These are phyloP conservation scores for Boeremia exigua DNA, from an alignment of 2,329 filamentous ascomycete genomes.

Conservation along the genomic window DNA sequence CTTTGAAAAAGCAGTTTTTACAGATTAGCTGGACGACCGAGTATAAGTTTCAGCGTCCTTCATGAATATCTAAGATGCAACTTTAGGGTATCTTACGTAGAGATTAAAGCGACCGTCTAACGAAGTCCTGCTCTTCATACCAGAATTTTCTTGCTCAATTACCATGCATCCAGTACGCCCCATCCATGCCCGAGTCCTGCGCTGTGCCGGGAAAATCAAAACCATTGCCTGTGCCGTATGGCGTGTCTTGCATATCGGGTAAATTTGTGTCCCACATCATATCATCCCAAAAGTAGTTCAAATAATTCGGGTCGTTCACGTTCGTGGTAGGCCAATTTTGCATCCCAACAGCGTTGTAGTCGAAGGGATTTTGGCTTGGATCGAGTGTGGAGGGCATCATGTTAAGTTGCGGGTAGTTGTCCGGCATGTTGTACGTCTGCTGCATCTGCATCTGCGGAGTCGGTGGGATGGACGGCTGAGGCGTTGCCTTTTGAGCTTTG, in stretches of 20 bases:
- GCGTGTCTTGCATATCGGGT: slow-evolving; percentile 46
- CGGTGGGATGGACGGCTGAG: slow-evolving; percentile 15
- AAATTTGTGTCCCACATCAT: slow-evolving; percentile 52
- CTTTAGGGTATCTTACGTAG: slow-evolving; percentile 8
- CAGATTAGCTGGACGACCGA: not conserved
- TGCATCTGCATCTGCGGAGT: slow-evolving; percentile 20
- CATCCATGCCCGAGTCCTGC: slow-evolving; percentile 40
- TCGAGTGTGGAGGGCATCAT: slow-evolving; percentile 3
- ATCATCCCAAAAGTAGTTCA: slow-evolving; percentile 50
- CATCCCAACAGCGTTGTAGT: slow-evolving; percentile 37
- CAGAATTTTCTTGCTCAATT: slow-evolving; percentile 24
- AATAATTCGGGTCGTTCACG: slow-evolving; percentile 34
- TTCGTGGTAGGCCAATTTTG: slow-evolving; percentile 32
- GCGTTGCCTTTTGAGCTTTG: slow-evolving; percentile 36
- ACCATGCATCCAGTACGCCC: slow-evolving; percentile 47
- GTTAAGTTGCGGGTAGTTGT: slow-evolving; percentile 18
- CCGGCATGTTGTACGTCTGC: slow-evolving; percentile 22
- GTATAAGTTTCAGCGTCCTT: not conserved
- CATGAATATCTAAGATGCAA: not conserved
- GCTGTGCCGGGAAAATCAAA: slow-evolving; percentile 44
- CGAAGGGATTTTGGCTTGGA: slow-evolving; percentile 24
- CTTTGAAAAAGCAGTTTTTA: not conserved
- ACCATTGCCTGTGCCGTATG: slow-evolving; percentile 42
- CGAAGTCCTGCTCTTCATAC: not conserved
- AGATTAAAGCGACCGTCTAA: slow-evolving; percentile 7